Evolutionary conservation across 2,329 filamentous ascomycete species (phyloP), one percentile per base, ranked within the genome.

Genomic region (Delphinella strobiligena): DNA sequence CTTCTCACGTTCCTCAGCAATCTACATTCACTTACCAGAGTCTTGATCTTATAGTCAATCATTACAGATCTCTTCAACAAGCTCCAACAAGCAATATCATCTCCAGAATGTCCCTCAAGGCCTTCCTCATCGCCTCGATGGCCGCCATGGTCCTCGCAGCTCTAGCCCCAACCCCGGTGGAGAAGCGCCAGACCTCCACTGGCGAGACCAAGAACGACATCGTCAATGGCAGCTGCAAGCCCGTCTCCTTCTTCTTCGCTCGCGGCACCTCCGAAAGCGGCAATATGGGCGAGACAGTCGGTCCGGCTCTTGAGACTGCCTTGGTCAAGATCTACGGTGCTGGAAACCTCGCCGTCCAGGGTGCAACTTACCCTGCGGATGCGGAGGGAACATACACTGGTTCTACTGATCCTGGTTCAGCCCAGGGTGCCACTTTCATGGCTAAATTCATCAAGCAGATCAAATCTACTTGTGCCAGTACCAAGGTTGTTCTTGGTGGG

Each of bases 171-270:
- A 12, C 22, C 22, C 22, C 22, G 12, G 12, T 27, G 7, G 7
- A 12, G 22, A 7, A 27, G 22, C 12, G 7, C 12, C 22, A 17
- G 38, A 5, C 22, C 2, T 30, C 31, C n/a, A 24, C 27, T 22
- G 16, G 29, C 15, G 32, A 4, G 11, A 49, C 45, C 36, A 42
- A 45, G 16, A 47, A 44, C 41, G 47, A 49, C 30, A 31, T 49
- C n/a, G 37, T 39, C 24, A 38, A 41, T 31, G 47, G 45, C 11
- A 38, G 40, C 7, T 69, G 66, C 54, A 63, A 62, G 32, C 50
- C 60, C 19, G 62, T 71, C 44, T 73, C 70, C 3, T 54, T 74
- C 36, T 64, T 75, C 46, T 75, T 70, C 45, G 71, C 71, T 14
- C 66, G 72, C 12, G 71, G 71, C 4, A 73, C 71, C 8, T 66